Conservation (phyloP, 2,329 filamentous ascomycete genomes). For the Dactylellina parvicollis region DNA sequence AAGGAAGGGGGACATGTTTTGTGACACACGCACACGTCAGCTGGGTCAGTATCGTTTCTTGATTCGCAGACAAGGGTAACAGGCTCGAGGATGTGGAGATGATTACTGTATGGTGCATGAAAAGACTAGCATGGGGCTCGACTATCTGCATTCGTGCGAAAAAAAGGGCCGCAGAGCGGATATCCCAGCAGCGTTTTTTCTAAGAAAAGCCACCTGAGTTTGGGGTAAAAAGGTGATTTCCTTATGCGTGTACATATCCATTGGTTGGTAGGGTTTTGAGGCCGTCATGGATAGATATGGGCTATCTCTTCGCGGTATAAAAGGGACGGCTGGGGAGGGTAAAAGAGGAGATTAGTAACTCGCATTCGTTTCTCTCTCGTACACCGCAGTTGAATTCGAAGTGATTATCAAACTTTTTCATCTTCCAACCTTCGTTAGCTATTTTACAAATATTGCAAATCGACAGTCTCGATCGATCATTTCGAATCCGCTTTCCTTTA, state of each 20-base stretch:
- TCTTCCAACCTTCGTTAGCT: neutral
- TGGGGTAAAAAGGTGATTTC: too few species aligned
- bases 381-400: neutral
- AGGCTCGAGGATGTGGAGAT: slow-evolving; percentile 1
- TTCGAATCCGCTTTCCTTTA: too few species aligned
- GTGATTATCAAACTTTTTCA: neutral
- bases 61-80: slow-evolving; percentile 3
- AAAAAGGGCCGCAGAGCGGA: too few species aligned
- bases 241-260: neutral
- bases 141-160: slow-evolving; percentile 20
- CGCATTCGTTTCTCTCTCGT: neutral
- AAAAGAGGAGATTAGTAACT: neutral
- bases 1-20: neutral
- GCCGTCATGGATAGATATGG: neutral
- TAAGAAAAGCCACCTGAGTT: too few species aligned
- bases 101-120: slow-evolving; percentile 31
- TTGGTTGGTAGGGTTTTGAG: neutral
- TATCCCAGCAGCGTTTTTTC: too few species aligned
- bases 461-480: too few species aligned
- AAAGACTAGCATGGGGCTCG: neutral
- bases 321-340: neutral
- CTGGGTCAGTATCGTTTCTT: slow-evolving; percentile 24
- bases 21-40: slow-evolving; percentile 53
- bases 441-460: too few species aligned
- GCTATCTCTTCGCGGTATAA: slow-evolving; percentile 1